phyloP scores from a whole-genome alignment of 768 basidiomycete species.

The Termitomyces sp. region DNA sequence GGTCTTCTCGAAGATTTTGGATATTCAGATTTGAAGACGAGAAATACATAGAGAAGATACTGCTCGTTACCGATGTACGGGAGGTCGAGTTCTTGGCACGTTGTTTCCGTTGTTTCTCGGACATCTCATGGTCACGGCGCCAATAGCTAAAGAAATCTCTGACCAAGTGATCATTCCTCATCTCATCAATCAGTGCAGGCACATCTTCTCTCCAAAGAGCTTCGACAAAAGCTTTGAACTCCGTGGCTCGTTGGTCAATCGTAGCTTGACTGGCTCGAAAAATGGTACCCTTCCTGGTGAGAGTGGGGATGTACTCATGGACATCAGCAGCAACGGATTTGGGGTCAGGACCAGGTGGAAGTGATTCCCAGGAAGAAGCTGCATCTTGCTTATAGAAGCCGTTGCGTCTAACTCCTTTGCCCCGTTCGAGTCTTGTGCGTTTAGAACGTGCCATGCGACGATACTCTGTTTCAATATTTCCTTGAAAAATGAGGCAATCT shows the following conservation, averaged over 20 bases:
- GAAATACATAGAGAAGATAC: conserved; percentile 59
- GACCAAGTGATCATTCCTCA: conserved; percentile 53
- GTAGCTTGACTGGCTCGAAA: conserved; percentile 71
- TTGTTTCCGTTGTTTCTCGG: conserved; percentile 36
- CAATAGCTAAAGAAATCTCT: conserved; percentile 80
- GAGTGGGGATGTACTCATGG: conserved; percentile 60
- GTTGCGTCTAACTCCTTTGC: conserved; percentile 76
- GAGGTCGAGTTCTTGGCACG: conserved; percentile 22
- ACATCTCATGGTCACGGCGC: conserved; percentile 67
- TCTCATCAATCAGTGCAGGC: conserved; percentile 64
- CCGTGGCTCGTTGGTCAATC: conserved; percentile 57
- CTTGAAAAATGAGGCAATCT: conserved; percentile 77
- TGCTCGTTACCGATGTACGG: conserved; percentile 48
- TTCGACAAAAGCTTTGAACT: conserved; percentile 57
- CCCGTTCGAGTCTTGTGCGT: conserved; percentile 60
- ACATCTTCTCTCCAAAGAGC: conserved; percentile 58
- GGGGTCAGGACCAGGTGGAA: conserved; percentile 82
- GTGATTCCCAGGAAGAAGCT: conserved; percentile 82
- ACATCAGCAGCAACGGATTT: conserved; percentile 68
- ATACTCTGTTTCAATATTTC: conserved; percentile 65
- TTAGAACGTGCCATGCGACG: conserved; percentile 60
- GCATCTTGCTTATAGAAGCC: conserved; percentile 66
- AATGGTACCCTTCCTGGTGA: conserved; percentile 69
- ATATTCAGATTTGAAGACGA: conserved; percentile 36
- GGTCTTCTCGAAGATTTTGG: conserved; percentile 16